A percentile compares a stretch with the other conserved stretches of the same genome.
These are phyloP conservation scores for Exophiala aquamarina DNA, from an alignment of 2,329 filamentous ascomycete genomes.

Conservation along the genomic window DNA sequence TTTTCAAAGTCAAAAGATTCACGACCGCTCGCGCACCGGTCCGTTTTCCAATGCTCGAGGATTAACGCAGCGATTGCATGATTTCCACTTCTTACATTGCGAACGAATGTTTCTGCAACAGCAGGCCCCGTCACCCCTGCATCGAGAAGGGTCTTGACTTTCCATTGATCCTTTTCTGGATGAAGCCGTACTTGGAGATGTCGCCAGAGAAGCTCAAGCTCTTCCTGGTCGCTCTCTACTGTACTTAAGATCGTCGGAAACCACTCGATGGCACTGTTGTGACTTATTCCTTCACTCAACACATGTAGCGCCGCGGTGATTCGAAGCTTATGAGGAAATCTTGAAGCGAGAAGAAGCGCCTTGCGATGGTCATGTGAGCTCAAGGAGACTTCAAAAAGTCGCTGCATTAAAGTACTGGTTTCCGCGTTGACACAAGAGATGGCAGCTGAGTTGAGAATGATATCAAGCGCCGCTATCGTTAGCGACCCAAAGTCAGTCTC, in stretches of 20 bases:
- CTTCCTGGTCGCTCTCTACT: too few species aligned
- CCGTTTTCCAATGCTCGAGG: conserved; percentile 2
- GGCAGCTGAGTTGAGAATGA: too few species aligned
- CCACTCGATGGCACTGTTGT: too few species aligned
- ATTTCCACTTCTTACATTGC: background rate
- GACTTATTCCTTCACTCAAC: too few species aligned
- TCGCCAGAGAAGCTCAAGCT: conserved; percentile 8
- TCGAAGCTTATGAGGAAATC: too few species aligned
- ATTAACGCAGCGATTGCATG: conserved; percentile 1
- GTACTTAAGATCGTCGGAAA: too few species aligned
- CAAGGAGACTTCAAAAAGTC: too few species aligned
- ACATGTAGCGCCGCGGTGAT: too few species aligned
- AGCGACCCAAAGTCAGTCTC: conserved; percentile 5
- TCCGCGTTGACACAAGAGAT: too few species aligned
- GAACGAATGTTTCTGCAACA: conserved; percentile 1
- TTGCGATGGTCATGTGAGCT: too few species aligned
- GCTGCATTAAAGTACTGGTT: too few species aligned
- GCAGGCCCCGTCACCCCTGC: conserved; percentile 2
- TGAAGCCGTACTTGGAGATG: background rate
- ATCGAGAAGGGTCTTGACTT: conserved; percentile 2
- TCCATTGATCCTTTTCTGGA: background rate
- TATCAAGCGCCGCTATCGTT: background rate
- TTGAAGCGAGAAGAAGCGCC: too few species aligned
- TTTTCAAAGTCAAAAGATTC: conserved; percentile 5
- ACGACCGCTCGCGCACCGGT: conserved; percentile 1